phyloP scores from a whole-genome alignment of 257 asterid species.

The Solanum pimpinellifolium region DNA sequence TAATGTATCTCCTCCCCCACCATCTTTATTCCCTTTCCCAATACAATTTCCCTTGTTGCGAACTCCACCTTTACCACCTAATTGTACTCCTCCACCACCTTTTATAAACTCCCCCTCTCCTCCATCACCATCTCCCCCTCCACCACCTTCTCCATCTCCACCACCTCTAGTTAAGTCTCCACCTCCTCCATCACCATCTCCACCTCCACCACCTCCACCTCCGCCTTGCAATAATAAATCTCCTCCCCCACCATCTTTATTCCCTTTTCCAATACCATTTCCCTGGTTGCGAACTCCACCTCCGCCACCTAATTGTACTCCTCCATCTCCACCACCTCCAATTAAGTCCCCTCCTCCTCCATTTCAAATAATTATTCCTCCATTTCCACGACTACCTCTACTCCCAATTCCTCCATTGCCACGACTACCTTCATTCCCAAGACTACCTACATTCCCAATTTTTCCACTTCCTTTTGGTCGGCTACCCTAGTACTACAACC shows the following conservation, averaged over 20 bases:
- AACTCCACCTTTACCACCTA: no score
- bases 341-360: background rate
- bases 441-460: fast-evolving
- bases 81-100: no score
- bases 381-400: background rate
- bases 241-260: background rate
- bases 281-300: no score
- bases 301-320: background rate
- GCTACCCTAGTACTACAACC: background rate
- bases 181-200: background rate
- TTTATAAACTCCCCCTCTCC: no score
- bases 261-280: background rate
- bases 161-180: no score
- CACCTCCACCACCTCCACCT: background rate
- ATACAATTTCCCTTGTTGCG: no score
- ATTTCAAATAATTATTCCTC: background rate
- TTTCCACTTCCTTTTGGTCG: background rate
- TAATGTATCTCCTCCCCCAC: no score
- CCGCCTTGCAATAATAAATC: background rate
- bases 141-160: no score
- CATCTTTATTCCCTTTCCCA: no score
- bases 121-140: no score
- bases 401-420: background rate
- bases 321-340: background rate
- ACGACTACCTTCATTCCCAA: background rate